phyloP scores from a whole-genome alignment of 129 eudicot species.

The Tanacetum coccineum region DNA sequence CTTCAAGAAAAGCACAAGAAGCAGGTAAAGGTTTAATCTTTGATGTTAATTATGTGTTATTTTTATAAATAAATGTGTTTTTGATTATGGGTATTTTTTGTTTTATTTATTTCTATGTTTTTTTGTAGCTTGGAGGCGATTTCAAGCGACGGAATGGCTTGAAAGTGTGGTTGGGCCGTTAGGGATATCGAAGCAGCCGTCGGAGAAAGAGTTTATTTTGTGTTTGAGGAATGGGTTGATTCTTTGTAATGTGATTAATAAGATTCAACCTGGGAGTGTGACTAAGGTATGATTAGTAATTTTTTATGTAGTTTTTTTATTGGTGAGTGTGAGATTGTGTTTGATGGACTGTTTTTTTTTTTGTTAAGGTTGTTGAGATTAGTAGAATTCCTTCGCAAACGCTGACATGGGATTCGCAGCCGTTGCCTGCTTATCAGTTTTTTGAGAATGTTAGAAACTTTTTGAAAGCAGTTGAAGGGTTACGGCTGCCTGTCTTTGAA shows the following conservation, averaged over 20 bases:
- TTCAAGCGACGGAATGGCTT: constrained; percentile 81
- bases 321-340: not conserved
- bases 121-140: constrained; percentile 70
- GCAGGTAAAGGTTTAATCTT: constrained; percentile 42
- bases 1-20: constrained; percentile 95
- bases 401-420: constrained; percentile 75
- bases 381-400: constrained; percentile 39
- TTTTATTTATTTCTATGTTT: not conserved
- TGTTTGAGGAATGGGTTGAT: constrained; percentile 87
- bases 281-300: constrained; percentile 50
- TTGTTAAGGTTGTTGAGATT: constrained; percentile 70
- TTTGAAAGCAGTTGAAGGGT: constrained; percentile 60
- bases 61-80: not conserved
- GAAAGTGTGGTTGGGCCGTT: constrained; percentile 78
- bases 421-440: constrained; percentile 95
- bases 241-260: constrained; percentile 89
- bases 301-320: not conserved
- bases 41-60: not conserved
- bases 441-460: constrained; percentile 93
- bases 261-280: constrained; percentile 83
- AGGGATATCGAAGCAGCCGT: constrained; percentile 57
- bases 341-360: not conserved
- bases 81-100: not conserved
- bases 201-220: constrained; percentile 74
- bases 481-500: constrained; percentile 79